A percentile compares a stretch with the other conserved stretches of the same genome.
Evolutionary conservation across 768 basidiomycete genomes (phyloP).

Genomic region (Auriscalpium vulgare): DNA sequence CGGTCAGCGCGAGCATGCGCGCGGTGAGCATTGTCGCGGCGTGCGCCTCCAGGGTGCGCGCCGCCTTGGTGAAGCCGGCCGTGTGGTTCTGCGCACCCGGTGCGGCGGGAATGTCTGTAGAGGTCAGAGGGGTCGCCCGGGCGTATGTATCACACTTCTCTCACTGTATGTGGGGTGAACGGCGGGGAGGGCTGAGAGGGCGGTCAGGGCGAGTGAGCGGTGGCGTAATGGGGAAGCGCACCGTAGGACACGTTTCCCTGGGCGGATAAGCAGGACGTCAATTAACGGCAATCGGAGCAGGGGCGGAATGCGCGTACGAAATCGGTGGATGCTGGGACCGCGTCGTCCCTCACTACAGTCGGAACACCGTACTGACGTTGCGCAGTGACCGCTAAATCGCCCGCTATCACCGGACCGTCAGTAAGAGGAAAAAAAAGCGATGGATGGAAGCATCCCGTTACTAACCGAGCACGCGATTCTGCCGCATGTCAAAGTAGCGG

Average conservation of each 20-base stretch:
- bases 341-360: neutral
- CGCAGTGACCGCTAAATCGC: conserved; percentile 11
- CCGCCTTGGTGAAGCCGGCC: conserved; percentile 8
- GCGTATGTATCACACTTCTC: neutral
- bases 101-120: conserved; percentile 6
- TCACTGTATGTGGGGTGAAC: conserved; percentile 13
- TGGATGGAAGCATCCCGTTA: neutral
- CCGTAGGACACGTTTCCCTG: conserved; percentile 17
- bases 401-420: neutral
- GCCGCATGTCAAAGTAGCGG: conserved; percentile 9
- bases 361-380: conserved; percentile 8
- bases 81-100: conserved; percentile 11
- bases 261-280: neutral
- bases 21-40: conserved; percentile 7
- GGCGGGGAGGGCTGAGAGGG: conserved; percentile 4
- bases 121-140: neutral
- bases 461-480: conserved; percentile 16
- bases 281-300: neutral
- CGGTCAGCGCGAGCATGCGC: conserved; percentile 11
- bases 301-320: conserved; percentile 5
- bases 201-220: neutral
- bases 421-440: neutral
- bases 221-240: neutral
- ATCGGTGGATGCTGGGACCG: conserved; percentile 12
- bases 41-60: conserved; percentile 10